A percentile compares a stretch with the other conserved stretches of the same genome.
phyloP scores from a whole-genome alignment of 345 rosid species.

The Rhizophora apiculata region DNA sequence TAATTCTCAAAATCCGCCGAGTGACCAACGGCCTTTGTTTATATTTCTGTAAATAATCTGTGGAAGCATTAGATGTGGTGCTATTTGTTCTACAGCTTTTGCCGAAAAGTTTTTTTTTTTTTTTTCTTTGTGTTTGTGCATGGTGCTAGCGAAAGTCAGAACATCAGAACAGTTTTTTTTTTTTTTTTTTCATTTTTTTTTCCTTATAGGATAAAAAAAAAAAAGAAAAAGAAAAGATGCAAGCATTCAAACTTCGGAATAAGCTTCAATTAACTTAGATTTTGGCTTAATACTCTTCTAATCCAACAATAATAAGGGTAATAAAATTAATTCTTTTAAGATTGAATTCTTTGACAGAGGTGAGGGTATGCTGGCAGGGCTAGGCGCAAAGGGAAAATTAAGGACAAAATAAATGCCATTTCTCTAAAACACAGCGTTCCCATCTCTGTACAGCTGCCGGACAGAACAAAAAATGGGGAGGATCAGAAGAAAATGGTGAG shows the following conservation, averaged over 20 bases:
- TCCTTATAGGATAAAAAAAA: not conserved
- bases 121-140: too few relatives aligned
- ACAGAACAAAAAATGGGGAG: constrained; percentile 1
- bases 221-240: too few relatives aligned
- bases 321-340: not conserved
- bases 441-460: constrained; percentile 11
- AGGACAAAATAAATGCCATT: not conserved
- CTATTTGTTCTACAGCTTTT: too few relatives aligned
- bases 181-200: too few relatives aligned
- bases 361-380: constrained; percentile 7
- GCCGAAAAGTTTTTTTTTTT: too few relatives aligned
- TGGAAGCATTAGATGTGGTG: too few relatives aligned
- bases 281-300: not conserved
- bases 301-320: not conserved
- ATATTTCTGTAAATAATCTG: too few relatives aligned
- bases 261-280: not conserved
- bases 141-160: not conserved
- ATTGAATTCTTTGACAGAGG: not conserved
- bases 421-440: constrained; percentile 2
- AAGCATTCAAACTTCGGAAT: too few relatives aligned
- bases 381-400: not conserved
- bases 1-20: too few relatives aligned
- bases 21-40: too few relatives aligned
- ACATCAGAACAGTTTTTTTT: too few relatives aligned
- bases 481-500: not conserved